These are phyloP conservation scores for Magnolia sinica DNA, from an alignment of 164 flowering plant species.

Conservation along the genomic window DNA sequence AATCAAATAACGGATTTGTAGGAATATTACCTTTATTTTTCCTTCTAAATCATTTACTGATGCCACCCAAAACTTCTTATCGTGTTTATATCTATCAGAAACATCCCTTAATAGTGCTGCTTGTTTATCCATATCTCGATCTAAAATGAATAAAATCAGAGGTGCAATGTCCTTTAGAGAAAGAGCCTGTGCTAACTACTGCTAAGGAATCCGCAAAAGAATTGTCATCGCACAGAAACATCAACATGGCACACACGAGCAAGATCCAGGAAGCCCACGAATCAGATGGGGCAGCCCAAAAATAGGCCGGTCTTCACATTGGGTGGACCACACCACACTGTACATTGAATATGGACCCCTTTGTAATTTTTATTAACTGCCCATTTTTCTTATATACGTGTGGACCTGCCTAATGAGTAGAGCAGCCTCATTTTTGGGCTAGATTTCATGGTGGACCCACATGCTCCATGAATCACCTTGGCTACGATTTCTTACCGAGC, in stretches of 20 bases:
- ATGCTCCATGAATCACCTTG: not conserved
- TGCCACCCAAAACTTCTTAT: constrained; percentile 50
- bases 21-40: constrained; percentile 50
- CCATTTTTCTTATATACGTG: too few relatives aligned
- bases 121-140: constrained; percentile 59
- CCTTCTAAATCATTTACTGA: constrained; percentile 47
- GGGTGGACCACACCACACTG: too few relatives aligned
- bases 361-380: too few relatives aligned
- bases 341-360: too few relatives aligned
- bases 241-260: too few relatives aligned
- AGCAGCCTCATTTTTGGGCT: too few relatives aligned
- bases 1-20: not conserved
- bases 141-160: constrained; percentile 24
- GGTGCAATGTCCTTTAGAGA: not conserved
- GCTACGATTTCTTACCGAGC: constrained; percentile 41
- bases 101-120: constrained; percentile 42
- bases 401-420: not conserved
- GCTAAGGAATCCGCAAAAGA: too few relatives aligned
- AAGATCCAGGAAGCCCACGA: too few relatives aligned
- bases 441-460: not conserved
- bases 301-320: too few relatives aligned
- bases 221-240: too few relatives aligned
- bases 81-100: constrained; percentile 51
- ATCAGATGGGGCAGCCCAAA: too few relatives aligned
- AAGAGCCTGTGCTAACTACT: too few relatives aligned